A percentile compares a stretch with the other conserved stretches of the same genome.
Conservation (phyloP, 169 alveolate species). For the Eimeria necatrix region DNA sequence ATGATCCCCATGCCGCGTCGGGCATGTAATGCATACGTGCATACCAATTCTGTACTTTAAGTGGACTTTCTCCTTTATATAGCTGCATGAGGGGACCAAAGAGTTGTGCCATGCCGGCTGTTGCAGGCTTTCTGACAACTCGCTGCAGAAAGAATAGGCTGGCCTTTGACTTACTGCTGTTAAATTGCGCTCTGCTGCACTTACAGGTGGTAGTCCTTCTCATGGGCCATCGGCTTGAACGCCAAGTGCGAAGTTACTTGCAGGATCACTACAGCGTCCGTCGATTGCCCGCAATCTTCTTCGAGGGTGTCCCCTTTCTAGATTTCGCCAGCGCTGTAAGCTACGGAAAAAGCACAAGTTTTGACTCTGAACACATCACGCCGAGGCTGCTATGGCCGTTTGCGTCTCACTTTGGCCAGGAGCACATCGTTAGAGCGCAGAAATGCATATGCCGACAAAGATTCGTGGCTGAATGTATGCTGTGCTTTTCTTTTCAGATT, state of each 20-base stretch:
- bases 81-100: neutral
- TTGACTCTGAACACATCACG: too few species aligned
- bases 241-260: neutral
- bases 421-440: neutral
- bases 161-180: neutral
- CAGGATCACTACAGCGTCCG: neutral
- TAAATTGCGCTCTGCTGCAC: neutral
- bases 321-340: neutral
- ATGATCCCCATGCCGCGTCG: too few species aligned
- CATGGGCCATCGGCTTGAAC: conserved; percentile 7
- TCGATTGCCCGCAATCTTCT: neutral
- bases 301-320: neutral
- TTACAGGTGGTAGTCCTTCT: neutral
- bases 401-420: neutral
- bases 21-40: too few species aligned
- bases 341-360: neutral
- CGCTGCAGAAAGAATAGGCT: neutral
- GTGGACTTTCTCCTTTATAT: neutral
- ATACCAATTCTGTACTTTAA: too few species aligned
- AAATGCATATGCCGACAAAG: neutral
- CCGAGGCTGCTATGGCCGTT: neutral
- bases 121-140: neutral
- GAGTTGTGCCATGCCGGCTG: neutral
- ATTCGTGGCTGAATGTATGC: neutral
- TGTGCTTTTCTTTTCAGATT: neutral